phyloP scores from a whole-genome alignment of 306 rosid genomes.

The Echinosophora koreensis region DNA sequence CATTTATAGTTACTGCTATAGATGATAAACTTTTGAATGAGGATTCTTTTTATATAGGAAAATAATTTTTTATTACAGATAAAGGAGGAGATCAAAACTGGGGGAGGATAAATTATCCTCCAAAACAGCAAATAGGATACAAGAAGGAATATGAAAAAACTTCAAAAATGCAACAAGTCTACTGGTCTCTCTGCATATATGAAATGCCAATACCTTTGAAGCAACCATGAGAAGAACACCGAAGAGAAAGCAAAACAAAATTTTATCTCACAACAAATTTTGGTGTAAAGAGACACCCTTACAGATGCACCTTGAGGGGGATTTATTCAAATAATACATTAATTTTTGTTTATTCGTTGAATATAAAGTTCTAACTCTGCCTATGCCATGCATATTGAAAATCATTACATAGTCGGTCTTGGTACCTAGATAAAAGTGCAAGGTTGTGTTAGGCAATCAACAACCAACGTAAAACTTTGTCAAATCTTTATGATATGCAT shows the following conservation, averaged over 20 bases:
- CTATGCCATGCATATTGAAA: no score
- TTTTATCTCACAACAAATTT: background rate
- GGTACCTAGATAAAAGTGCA: no score
- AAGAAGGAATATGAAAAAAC: background rate
- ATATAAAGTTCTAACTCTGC: background rate
- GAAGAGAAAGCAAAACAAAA: slow-evolving; percentile 1
- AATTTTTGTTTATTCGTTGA: background rate
- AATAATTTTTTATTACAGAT: background rate
- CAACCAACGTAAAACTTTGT: no score
- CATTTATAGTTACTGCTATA: background rate
- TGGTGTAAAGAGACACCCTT: background rate
- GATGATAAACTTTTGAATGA: slow-evolving; percentile 7
- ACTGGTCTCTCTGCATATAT: no score
- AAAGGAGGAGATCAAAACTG: background rate
- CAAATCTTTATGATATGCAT: no score
- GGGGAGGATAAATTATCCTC: background rate
- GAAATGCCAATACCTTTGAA: no score
- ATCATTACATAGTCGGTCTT: no score
- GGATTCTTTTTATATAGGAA: background rate
- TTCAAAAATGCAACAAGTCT: background rate
- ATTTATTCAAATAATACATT: background rate
- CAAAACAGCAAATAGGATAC: background rate
- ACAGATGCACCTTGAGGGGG: background rate
- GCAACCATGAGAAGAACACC: slow-evolving; percentile 9
- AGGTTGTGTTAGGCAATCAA: no score